Conservation (phyloP, 495 filamentous ascomycete species). For the Lepraria neglecta region DNA sequence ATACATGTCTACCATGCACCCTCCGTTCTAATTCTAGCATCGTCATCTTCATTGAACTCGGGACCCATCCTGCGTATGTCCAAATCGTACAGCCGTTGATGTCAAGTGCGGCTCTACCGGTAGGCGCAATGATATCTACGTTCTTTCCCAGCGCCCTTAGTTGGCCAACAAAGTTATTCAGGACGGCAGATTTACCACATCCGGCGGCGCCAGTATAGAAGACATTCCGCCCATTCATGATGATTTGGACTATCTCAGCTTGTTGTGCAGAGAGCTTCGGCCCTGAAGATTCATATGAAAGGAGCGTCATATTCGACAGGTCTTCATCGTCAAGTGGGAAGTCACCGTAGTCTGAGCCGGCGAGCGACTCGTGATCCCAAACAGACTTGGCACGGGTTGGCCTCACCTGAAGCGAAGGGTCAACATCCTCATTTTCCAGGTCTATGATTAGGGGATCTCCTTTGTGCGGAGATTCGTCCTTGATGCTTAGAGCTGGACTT, state of each 20-base stretch:
- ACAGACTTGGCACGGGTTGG: not conserved
- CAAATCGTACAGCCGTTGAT: conserved; percentile 50
- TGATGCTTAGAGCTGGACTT: too few relatives aligned
- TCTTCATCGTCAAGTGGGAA: too few relatives aligned
- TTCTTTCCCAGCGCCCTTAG: conserved; percentile 31
- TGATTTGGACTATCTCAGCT: conserved; percentile 41
- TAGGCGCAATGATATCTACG: conserved; percentile 52
- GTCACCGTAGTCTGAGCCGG: not conserved
- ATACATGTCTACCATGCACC: conserved; percentile 7
- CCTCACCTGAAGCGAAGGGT: too few relatives aligned
- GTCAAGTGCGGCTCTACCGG: conserved; percentile 48
- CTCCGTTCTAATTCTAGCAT: conserved; percentile 25
- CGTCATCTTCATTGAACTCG: conserved; percentile 30
- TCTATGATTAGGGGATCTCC: too few relatives aligned
- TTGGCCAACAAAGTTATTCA: conserved; percentile 42
- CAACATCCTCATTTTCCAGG: not conserved
- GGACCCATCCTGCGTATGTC: conserved; percentile 50
- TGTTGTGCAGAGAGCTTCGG: conserved; percentile 43
- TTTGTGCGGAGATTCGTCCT: too few relatives aligned
- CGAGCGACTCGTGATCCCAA: not conserved
- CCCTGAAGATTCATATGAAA: conserved; percentile 2
- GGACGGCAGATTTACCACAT: conserved; percentile 52
- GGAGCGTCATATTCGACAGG: not conserved
- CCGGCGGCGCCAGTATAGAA: conserved; percentile 60
- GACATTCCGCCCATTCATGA: conserved; percentile 45